Evolutionary conservation across 441 rosid genomes (phyloP).

Genomic region (Populus trichocarpa): DNA sequence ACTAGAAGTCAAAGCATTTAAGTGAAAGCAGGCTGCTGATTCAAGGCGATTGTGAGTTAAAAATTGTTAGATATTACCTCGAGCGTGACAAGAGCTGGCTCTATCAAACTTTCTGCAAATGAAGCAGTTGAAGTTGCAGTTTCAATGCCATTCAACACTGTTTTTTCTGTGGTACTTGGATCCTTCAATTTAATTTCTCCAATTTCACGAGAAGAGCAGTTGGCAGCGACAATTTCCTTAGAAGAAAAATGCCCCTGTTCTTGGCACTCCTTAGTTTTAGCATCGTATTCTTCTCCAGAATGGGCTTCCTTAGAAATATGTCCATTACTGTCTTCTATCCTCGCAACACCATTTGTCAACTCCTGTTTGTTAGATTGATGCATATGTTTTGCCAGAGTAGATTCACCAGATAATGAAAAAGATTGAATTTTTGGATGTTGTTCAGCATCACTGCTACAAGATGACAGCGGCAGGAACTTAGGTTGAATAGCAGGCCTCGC

Average conservation of each 20-base stretch:
- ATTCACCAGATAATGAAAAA: conserved; percentile 35
- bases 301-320: conserved; percentile 39
- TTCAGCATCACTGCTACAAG: conserved; percentile 29
- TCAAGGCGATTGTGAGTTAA: background rate
- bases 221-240: conserved; percentile 45
- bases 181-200: conserved; percentile 50
- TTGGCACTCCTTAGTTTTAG: conserved; percentile 61
- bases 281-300: conserved; percentile 46
- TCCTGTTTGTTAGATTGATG: conserved; percentile 47
- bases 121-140: conserved; percentile 45
- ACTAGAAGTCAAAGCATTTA: background rate
- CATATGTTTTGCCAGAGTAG: conserved; percentile 36
- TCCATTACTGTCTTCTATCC: conserved; percentile 51
- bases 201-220: conserved; percentile 45
- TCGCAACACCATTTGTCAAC: conserved; percentile 46
- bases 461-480: conserved; percentile 30
- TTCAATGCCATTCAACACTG: conserved; percentile 41
- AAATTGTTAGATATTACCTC: conserved; percentile 50
- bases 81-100: conserved; percentile 93
- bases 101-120: conserved; percentile 74
- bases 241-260: conserved; percentile 42
- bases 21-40: background rate
- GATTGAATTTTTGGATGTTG: conserved; percentile 26
- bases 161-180: conserved; percentile 40
- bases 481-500: conserved; percentile 58